A percentile compares a stretch with the other conserved stretches of the same genome.
phyloP scores from a whole-genome alignment of 2,329 filamentous ascomycete genomes.

The Thermochaetoides dissita region DNA sequence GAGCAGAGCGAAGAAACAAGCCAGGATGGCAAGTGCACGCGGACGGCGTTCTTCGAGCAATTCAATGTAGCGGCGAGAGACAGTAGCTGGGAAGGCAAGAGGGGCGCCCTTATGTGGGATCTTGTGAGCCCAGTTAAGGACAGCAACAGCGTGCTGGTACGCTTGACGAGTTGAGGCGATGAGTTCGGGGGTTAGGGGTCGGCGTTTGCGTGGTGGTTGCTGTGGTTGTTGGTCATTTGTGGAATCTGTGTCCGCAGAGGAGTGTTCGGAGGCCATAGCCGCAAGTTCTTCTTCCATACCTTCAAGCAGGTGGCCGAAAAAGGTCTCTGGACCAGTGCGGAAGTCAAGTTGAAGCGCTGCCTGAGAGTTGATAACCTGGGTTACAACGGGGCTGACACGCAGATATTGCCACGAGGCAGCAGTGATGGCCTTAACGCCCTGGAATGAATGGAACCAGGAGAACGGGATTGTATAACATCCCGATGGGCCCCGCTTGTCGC shows the following conservation, averaged over 20 bases:
- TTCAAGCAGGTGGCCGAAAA: conserved; percentile 47
- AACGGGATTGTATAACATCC: conserved; percentile 43
- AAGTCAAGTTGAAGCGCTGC: conserved; percentile 48
- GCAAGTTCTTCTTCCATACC: conserved; percentile 43
- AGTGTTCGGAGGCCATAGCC: conserved; percentile 11
- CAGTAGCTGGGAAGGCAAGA: conserved; percentile 50
- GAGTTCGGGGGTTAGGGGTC: conserved; percentile 9
- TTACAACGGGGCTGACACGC: conserved; percentile 40
- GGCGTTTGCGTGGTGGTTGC: conserved; percentile 15
- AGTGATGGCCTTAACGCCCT: conserved; percentile 52
- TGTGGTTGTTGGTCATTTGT: conserved; percentile 15
- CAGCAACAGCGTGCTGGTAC: conserved; percentile 51
- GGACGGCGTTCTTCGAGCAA: conserved; percentile 44
- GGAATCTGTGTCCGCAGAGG: neutral
- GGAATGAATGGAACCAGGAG: conserved; percentile 53
- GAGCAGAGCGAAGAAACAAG: conserved; percentile 52
- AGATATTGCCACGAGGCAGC: conserved; percentile 52
- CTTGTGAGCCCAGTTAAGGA: conserved; percentile 52
- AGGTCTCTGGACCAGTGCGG: conserved; percentile 36
- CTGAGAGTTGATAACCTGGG: conserved; percentile 50
- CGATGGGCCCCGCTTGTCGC: conserved; percentile 5
- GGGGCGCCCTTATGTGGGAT: conserved; percentile 44
- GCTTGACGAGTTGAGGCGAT: conserved; percentile 32
- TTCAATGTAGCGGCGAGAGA: conserved; percentile 46
- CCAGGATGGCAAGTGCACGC: conserved; percentile 48